phyloP scores from a whole-genome alignment of 2,329 filamentous ascomycete species.

The Fusarium transvaalense region DNA sequence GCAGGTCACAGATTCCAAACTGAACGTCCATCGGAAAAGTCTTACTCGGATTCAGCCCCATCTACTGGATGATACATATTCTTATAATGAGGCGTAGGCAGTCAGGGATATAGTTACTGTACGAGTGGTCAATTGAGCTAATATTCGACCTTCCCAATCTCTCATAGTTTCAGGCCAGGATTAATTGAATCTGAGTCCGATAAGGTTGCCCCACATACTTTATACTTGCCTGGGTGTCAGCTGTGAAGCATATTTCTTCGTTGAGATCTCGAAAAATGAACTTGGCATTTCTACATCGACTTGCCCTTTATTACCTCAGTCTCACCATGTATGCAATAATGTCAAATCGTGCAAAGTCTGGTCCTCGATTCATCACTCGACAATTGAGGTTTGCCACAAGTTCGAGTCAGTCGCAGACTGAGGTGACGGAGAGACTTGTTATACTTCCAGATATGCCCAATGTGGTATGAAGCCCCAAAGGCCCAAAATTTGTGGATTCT shows the following conservation, averaged over 20 bases:
- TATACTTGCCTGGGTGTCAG: neutral
- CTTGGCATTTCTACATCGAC: neutral
- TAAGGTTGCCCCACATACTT: neutral
- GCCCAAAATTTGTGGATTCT: too few relatives aligned
- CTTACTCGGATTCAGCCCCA: too few relatives aligned
- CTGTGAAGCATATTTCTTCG: neutral
- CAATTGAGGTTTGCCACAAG: neutral
- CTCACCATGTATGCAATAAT: neutral
- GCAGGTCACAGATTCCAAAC: too few relatives aligned
- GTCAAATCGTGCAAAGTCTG: neutral
- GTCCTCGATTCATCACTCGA: neutral
- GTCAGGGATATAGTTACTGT: too few relatives aligned
- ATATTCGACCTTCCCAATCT: neutral
- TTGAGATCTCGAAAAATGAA: neutral
- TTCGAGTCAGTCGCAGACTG: neutral
- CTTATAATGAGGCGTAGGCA: too few relatives aligned
- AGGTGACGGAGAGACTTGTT: neutral
- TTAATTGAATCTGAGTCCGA: neutral
- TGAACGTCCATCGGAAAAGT: too few relatives aligned
- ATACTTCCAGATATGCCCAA: conserved; percentile 12
- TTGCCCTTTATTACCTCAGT: neutral
- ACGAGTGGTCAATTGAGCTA: neutral
- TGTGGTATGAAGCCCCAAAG: neutral
- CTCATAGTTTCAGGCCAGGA: neutral
- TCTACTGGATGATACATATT: too few relatives aligned